Evolutionary conservation across 2,329 filamentous ascomycete genomes (phyloP), one percentile per base, ranked within the genome.

Genomic region (Penicillium sp.): DNA sequence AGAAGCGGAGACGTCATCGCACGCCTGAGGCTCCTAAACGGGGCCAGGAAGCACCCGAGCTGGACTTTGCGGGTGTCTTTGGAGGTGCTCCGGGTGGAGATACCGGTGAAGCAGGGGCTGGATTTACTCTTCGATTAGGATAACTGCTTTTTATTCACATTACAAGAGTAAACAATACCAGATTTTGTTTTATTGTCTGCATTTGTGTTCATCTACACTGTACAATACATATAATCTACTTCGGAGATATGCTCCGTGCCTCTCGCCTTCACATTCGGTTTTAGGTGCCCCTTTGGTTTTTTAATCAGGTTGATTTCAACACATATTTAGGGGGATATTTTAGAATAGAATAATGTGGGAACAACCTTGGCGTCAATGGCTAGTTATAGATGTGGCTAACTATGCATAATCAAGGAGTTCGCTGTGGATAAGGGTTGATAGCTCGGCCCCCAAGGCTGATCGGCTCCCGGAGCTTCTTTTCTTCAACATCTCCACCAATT

Each of bases 21-120:
- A 93, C 88, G 62, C 94, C 94, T 1, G 88, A 92, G 73, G 94
- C 94, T 7, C 94, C 94, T 0, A 85, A 84, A 39, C 81, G 93
- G 33, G 93, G 92, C 0, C 86, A 89, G 50, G 86, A 89, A 56
- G 84, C 84, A 57, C 85, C 85, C 2, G 75, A 73, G 63, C 68
- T 84, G 58, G 89, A 92, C 73, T 87, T 91, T 67, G 87, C 84
- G 53, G 83, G 87, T 62, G 87, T 92, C 39, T 91, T 92, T 72
- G 83, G 85, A 12, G 84, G 85, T 2, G 81, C 86, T 35, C 83
- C 87, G 53, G 83, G 79, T 62, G 87, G 87, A 4, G 88, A 84
- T 35, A 85, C 87, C 3, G 9, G 89, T 86, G 75, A 83, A 81
- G 43, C 73, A 85, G 70, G 84, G 81, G 65, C 86, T 84, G 83